Conservation (phyloP, 345 rosid genomes). For the Arabis hirsuta region DNA sequence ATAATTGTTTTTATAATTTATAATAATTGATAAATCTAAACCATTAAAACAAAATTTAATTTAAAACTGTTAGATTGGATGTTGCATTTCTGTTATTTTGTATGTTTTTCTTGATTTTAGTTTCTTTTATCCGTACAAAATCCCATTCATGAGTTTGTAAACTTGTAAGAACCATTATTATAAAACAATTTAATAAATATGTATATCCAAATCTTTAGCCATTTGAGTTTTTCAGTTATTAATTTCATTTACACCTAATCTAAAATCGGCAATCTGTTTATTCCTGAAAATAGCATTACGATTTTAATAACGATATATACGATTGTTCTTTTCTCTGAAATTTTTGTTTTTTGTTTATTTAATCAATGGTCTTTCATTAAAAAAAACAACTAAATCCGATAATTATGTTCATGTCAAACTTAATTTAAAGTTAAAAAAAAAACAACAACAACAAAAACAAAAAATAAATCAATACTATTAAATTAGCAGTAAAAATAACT, state of each 20-base stretch:
- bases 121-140: slow-evolving; percentile 5
- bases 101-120: background rate
- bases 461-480: too few relatives aligned
- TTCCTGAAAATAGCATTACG: slow-evolving; percentile 25
- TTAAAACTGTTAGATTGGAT: slow-evolving; percentile 15
- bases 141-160: background rate
- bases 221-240: slow-evolving; percentile 25
- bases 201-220: background rate
- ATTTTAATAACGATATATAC: background rate
- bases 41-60: background rate
- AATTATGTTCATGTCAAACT: too few relatives aligned
- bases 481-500: too few relatives aligned
- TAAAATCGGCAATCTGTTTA: slow-evolving; percentile 8
- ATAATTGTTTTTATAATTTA: too few relatives aligned
- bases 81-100: slow-evolving; percentile 12
- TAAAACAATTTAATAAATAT: slow-evolving; percentile 2
- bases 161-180: slow-evolving; percentile 21
- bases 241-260: slow-evolving; percentile 22
- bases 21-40: too few relatives aligned
- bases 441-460: too few relatives aligned
- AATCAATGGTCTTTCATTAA: too few relatives aligned
- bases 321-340: background rate
- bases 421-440: too few relatives aligned
- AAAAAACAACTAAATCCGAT: too few relatives aligned
- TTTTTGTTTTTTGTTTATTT: too few relatives aligned